A percentile compares a stretch with the other conserved stretches of the same genome.
Evolutionary conservation across 345 rosid genomes (phyloP).

Genomic region (Salix viminalis): DNA sequence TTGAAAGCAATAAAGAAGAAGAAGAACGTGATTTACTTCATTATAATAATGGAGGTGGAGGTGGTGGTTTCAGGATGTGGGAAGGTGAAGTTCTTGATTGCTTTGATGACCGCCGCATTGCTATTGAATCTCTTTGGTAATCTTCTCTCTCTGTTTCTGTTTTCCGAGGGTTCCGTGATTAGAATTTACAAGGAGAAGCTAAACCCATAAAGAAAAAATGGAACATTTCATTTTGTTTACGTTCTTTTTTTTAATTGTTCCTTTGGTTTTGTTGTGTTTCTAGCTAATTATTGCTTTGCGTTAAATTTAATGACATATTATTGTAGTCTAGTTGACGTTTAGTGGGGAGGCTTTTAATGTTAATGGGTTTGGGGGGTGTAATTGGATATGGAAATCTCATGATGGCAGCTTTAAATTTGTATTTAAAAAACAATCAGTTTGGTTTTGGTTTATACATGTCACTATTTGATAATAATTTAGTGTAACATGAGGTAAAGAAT

Average conservation of each 20-base stretch:
- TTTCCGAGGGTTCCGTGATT: not conserved
- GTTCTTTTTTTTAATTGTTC: no score
- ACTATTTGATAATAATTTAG: not conserved
- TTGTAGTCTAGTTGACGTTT: not conserved
- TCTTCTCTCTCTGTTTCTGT: not conserved
- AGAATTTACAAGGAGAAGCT: no score
- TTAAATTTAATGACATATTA: not conserved
- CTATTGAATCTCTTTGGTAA: constrained; percentile 75
- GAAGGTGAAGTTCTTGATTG: constrained; percentile 84
- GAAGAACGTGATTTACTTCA: constrained; percentile 27
- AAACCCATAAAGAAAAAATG: no score
- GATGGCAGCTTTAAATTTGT: not conserved
- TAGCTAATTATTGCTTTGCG: not conserved
- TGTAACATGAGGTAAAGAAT: not conserved
- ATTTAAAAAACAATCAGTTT: not conserved
- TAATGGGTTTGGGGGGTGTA: not conserved
- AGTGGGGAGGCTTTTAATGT: no score
- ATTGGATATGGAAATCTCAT: not conserved
- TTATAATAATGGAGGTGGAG: constrained; percentile 35
- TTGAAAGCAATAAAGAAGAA: constrained; percentile 29
- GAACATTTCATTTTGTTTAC: no score
- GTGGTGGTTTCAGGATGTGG: constrained; percentile 88
- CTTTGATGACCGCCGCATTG: constrained; percentile 70
- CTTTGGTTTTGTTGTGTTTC: no score
- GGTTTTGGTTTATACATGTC: not conserved